Percentiles rank a stretch among this genome's conserved stretches.
Conservation (phyloP, 306 rosid genomes). For the Cicer bijugum region DNA sequence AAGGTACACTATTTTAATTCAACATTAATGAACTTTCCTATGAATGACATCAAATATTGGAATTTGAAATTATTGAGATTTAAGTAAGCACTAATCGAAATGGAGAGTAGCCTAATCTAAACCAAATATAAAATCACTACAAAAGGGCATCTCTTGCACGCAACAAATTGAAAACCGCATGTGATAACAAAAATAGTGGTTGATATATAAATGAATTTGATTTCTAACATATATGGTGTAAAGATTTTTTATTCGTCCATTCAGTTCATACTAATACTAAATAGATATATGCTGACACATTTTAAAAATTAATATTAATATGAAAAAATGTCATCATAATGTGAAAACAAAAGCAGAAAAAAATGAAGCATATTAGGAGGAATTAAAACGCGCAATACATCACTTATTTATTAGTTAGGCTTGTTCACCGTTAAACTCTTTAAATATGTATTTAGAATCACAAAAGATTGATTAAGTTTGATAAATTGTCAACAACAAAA, state of each 20-base stretch:
- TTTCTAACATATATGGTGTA: too few relatives aligned
- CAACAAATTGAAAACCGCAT: conserved; percentile 40
- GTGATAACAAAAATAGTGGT: neutral
- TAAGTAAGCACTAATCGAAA: conserved; percentile 20
- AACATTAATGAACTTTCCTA: conserved; percentile 2
- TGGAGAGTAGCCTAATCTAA: conserved; percentile 41
- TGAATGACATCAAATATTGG: neutral
- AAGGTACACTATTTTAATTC: conserved; percentile 23
- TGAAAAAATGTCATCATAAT: too few relatives aligned
- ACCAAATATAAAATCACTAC: conserved; percentile 23
- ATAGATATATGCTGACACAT: too few relatives aligned
- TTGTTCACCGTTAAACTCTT: too few relatives aligned
- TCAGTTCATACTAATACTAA: too few relatives aligned
- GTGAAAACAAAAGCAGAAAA: neutral
- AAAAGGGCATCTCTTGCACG: conserved; percentile 52
- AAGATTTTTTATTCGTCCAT: too few relatives aligned
- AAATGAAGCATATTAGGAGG: neutral
- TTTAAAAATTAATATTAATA: too few relatives aligned
- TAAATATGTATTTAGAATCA: too few relatives aligned
- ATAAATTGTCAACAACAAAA: too few relatives aligned
- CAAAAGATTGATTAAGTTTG: too few relatives aligned
- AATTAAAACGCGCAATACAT: too few relatives aligned
- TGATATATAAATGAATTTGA: neutral
- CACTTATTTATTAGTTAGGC: too few relatives aligned
- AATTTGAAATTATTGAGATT: conserved; percentile 39